These are phyloP conservation scores for Rhizophlyctis rosea DNA, from an alignment of 192 early-diverging fungal species.

Conservation along the genomic window DNA sequence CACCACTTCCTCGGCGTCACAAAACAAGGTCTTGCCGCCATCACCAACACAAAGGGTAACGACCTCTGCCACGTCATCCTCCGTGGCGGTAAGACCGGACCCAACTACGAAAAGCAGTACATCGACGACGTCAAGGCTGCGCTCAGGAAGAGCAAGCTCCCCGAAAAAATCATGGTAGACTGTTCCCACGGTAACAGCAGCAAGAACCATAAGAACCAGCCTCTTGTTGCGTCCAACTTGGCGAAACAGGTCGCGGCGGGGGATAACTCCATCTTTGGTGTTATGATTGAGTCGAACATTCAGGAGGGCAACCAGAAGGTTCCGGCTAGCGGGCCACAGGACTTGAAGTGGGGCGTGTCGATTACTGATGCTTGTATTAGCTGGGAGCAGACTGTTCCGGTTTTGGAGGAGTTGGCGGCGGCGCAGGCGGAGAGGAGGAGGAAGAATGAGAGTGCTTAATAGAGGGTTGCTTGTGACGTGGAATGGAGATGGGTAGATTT, in stretches of 20 bases:
- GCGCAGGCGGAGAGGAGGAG: conserved; percentile 39
- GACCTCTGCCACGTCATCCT: conserved; percentile 84
- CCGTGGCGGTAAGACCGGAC: conserved; percentile 82
- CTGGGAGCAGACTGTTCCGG: conserved; percentile 76
- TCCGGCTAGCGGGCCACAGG: conserved; percentile 50
- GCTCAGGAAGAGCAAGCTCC: conserved; percentile 58
- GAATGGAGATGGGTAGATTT: too few relatives aligned
- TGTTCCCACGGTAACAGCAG: conserved; percentile 90
- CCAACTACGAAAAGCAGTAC: conserved; percentile 66
- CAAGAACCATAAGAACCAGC: conserved; percentile 89
- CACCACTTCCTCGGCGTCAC: conserved; percentile 94
- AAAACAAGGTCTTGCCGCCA: conserved; percentile 86
- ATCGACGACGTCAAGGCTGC: conserved; percentile 55
- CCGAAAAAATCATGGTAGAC: conserved; percentile 88
- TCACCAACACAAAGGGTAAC: conserved; percentile 85
- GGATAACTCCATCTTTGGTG: conserved; percentile 57
- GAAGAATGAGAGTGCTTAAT: not conserved
- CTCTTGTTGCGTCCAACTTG: conserved; percentile 50
- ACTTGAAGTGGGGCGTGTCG: conserved; percentile 80
- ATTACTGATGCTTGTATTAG: conserved; percentile 94
- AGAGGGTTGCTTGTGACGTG: not conserved
- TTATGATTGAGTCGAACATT: conserved; percentile 95
- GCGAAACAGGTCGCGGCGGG: conserved; percentile 67
- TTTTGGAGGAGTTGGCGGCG: conserved; percentile 73
- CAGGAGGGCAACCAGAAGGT: conserved; percentile 81